Base-by-base conservation (phyloP, 331 rosid species). In the Pyrus hybrid region DNA sequence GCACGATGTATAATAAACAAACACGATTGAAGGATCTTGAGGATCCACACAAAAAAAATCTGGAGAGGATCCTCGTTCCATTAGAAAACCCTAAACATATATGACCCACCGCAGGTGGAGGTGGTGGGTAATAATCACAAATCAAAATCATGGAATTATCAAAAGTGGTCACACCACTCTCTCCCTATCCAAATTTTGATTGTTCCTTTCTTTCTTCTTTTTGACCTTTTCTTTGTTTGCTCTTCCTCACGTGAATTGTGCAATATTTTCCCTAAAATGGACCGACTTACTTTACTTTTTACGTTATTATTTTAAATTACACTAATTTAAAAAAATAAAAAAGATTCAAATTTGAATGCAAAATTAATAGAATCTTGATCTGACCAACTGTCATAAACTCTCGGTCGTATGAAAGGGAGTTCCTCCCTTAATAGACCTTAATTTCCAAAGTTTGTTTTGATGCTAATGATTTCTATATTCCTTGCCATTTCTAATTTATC, bases 161-260 rank as follows among this genome's bases (percentile, higher is more conserved):
- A 60, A 22, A 69, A 58, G 61, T 57, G 75, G 63, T 21, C 80
- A 60, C 76, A 49, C 58, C 56, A 4, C 64, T 10, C 64, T 53
- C 67, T 62, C 69, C 8, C 56, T 35, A 78, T 85, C 82, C 68
- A 69, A 53, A 35, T 8, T 73, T 74, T 80, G 72, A 66, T 64
- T 5, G 79, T 81, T 68, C 57, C 47, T 3, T 81, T 82, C n/a
- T 63, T 20, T 16, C 35, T 22, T 83, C 49, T 67, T 79, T 74
- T 79, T 80, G 75, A 75, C 83, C 80, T 83, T 76, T 70, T 78
- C 12, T 79, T 28, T 78, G 66, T 71, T 76, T 77, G 51, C 58
- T 65, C 76, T 79, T 67, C 69, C 79, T 84, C 83, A 82, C 85
- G 85, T 87, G 84, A 67, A 76, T 60, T 63, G 85, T 76, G 81